Percentiles rank a stretch among this genome's conserved stretches.
Conservation (phyloP, 2,329 filamentous ascomycete species). For the Triangularia verruculosa region DNA sequence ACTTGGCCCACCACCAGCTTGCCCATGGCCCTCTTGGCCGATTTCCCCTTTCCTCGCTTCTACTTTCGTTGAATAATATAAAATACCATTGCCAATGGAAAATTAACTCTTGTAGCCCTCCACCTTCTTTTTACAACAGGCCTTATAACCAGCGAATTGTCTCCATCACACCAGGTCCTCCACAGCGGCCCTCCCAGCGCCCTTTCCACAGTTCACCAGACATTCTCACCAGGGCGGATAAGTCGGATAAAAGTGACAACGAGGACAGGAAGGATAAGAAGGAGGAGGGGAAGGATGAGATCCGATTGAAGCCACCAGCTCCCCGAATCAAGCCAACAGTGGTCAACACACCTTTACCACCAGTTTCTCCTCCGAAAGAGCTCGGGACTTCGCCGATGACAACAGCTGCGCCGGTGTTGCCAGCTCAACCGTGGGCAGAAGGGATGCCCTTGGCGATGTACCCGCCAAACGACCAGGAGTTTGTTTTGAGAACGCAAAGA, state of each 20-base stretch:
- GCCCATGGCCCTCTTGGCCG: conserved; percentile 6
- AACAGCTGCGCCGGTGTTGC: conserved; percentile 19
- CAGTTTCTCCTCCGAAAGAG: neutral
- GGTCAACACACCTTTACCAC: conserved; percentile 4
- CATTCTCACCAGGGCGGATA: neutral
- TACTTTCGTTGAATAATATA: neutral
- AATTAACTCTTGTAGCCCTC: conserved; percentile 22
- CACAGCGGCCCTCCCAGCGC: conserved; percentile 14
- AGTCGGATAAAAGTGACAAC: neutral
- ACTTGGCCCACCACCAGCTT: conserved; percentile 15
- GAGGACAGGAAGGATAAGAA: neutral
- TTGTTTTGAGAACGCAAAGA: conserved; percentile 29
- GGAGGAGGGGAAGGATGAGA: conserved; percentile 15
- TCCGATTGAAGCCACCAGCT: conserved; percentile 19
- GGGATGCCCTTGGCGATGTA: conserved; percentile 21
- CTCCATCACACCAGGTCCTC: conserved; percentile 22
- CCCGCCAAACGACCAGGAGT: conserved; percentile 28
- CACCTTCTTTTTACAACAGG: conserved; percentile 28
- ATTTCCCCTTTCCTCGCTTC: neutral
- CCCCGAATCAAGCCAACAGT: conserved; percentile 16
- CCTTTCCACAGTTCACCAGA: conserved; percentile 4
- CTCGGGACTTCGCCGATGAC: conserved; percentile 3
- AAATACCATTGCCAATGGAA: neutral
- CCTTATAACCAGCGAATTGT: conserved; percentile 22
- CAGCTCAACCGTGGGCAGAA: conserved; percentile 17